Evolutionary conservation across 2,329 filamentous ascomycete genomes (phyloP).

Genomic region (Microdochium bolleyi): DNA sequence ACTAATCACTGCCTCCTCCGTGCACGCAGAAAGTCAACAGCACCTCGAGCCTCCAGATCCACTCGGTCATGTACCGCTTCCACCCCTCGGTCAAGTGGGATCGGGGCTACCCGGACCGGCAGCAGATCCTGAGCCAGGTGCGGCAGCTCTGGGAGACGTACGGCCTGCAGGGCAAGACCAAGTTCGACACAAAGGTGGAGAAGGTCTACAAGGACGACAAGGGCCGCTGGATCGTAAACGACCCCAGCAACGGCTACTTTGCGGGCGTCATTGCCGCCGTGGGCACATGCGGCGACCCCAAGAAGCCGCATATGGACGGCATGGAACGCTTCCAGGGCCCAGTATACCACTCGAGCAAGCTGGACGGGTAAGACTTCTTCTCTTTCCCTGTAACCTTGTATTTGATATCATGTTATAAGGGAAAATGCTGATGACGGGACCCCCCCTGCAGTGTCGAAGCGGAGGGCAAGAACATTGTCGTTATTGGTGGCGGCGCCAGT

Average conservation of each 20-base stretch:
- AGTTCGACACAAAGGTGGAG: conserved; percentile 62
- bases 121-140: conserved; percentile 69
- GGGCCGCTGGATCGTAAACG: conserved; percentile 72
- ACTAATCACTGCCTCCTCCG: conserved; percentile 4
- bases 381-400: no score
- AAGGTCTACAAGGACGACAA: conserved; percentile 61
- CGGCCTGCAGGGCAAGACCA: conserved; percentile 60
- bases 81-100: conserved; percentile 72
- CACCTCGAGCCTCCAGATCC: conserved; percentile 75
- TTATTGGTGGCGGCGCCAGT: conserved; percentile 73
- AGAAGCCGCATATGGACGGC: conserved; percentile 63
- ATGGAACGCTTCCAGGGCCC: conserved; percentile 64
- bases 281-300: conserved; percentile 73
- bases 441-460: conserved; percentile 49
- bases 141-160: conserved; percentile 68
- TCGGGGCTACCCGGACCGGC: conserved; percentile 67
- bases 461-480: conserved; percentile 65
- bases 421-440: no score
- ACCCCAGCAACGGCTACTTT: conserved; percentile 61
- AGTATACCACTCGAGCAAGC: conserved; percentile 66
- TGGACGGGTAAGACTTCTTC: conserved; percentile 59
- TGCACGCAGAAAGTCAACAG: conserved; percentile 62
- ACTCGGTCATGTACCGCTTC: conserved; percentile 82
- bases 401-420: no score
- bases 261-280: conserved; percentile 73